Percentiles rank a stretch among this genome's conserved stretches.
Conservation (phyloP, 371 early-diverging fungal species). For the Lichtheimia hyalospora region DNA sequence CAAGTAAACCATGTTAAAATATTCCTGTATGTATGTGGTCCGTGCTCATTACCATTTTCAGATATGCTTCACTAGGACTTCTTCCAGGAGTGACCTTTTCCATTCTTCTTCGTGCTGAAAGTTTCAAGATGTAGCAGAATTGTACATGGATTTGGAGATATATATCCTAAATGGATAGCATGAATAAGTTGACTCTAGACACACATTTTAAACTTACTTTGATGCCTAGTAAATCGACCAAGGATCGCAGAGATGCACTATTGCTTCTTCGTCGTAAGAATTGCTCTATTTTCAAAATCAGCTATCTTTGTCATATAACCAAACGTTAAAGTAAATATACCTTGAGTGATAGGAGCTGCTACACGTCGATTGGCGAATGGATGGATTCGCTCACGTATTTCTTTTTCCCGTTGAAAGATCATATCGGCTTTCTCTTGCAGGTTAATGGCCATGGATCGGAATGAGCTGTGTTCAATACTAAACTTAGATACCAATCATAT, state of each 20-base stretch:
- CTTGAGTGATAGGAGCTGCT: constrained; percentile 51
- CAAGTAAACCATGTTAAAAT: too few relatives aligned
- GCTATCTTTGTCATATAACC: background rate
- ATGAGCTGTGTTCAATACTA: constrained; percentile 34
- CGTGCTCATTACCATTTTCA: constrained; percentile 27
- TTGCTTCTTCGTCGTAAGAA: constrained; percentile 52
- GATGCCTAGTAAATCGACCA: constrained; percentile 50
- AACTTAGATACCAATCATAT: too few relatives aligned
- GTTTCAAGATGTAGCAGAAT: constrained; percentile 54
- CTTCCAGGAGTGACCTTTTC: constrained; percentile 41
- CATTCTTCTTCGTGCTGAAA: constrained; percentile 46
- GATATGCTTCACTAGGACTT: constrained; percentile 35
- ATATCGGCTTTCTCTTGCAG: constrained; percentile 59
- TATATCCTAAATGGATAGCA: constrained; percentile 34
- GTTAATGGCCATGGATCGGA: constrained; percentile 56
- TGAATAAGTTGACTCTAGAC: background rate
- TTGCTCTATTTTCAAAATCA: constrained; percentile 30
- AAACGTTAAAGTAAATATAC: constrained; percentile 25
- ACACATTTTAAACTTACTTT: constrained; percentile 25
- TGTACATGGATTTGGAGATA: constrained; percentile 54
- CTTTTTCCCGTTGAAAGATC: constrained; percentile 47
- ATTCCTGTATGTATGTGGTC: too few relatives aligned
- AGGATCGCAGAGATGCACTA: constrained; percentile 43
- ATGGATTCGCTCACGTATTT: constrained; percentile 30
- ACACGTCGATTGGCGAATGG: constrained; percentile 46